These are phyloP conservation scores for Phaffia rhodozyma DNA, from an alignment of 1,284 basidiomycete species.

Conservation along the genomic window DNA sequence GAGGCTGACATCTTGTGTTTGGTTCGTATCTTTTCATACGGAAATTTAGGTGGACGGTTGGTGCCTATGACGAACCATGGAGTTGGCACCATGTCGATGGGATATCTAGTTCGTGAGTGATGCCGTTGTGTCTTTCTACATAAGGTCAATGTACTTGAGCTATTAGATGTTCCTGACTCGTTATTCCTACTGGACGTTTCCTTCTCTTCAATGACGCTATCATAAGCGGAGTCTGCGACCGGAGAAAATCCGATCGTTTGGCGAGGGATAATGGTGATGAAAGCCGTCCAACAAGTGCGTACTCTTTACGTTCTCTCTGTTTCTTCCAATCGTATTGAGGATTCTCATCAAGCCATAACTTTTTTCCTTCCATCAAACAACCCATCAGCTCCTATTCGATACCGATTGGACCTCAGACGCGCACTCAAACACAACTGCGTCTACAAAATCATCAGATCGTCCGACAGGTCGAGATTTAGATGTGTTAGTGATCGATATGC, in stretches of 20 bases:
- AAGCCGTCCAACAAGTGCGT: conserved; percentile 65
- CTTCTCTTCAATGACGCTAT: neutral
- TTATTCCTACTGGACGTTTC: conserved; percentile 21
- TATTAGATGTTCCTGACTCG: neutral
- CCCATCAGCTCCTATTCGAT: conserved; percentile 73
- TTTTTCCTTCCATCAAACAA: neutral
- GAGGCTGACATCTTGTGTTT: neutral
- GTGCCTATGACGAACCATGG: conserved; percentile 80
- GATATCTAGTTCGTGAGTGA: conserved; percentile 46
- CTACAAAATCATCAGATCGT: conserved; percentile 27
- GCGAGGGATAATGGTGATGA: conserved; percentile 98
- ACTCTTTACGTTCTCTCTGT: neutral
- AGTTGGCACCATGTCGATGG: conserved; percentile 93
- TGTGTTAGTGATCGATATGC: conserved; percentile 87
- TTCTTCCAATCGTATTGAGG: neutral
- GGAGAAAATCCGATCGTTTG: conserved; percentile 76
- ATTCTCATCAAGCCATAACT: neutral
- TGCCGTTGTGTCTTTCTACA: neutral
- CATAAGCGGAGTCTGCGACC: conserved; percentile 33
- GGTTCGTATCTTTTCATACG: neutral
- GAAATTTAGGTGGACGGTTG: conserved; percentile 54
- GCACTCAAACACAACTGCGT: neutral
- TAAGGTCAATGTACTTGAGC: neutral
- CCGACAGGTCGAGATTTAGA: conserved; percentile 46
- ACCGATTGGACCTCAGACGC: conserved; percentile 62